A percentile compares a stretch with the other conserved stretches of the same genome.
These are phyloP conservation scores for Metschnikowia aberdeeniae DNA, from an alignment of 805 yeast genomes.

Conservation along the genomic window DNA sequence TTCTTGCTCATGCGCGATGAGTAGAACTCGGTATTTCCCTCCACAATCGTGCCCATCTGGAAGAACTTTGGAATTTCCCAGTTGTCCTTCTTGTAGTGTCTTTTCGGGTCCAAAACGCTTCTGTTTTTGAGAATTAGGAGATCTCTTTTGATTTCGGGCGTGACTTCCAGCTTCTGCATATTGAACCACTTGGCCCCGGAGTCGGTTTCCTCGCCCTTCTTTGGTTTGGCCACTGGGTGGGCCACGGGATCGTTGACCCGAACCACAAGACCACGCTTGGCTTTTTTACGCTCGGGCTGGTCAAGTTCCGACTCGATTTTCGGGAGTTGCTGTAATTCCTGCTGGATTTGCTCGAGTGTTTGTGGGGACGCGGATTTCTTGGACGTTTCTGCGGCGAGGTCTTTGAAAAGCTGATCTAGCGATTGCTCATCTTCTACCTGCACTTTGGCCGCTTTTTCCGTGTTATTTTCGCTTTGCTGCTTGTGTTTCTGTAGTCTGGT, in stretches of 20 bases:
- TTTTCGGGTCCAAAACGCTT: conserved; percentile 88
- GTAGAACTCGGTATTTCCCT: conserved; percentile 76
- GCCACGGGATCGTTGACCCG: conserved; percentile 32
- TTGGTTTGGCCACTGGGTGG: conserved; percentile 4
- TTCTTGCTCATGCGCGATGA: conserved; percentile 61
- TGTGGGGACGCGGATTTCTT: conserved; percentile 5
- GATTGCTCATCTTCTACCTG: conserved; percentile 12
- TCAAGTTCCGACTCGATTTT: conserved; percentile 35
- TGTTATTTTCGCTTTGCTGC: conserved; percentile 24
- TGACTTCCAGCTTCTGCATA: conserved; percentile 18
- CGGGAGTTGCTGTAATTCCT: conserved; percentile 34
- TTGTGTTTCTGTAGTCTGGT: conserved; percentile 2
- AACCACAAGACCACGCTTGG: conserved; percentile 20
- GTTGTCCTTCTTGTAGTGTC: conserved; percentile 86
- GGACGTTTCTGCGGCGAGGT: conserved; percentile 26
- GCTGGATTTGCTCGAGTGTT: conserved; percentile 31
- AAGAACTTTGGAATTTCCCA: conserved; percentile 76
- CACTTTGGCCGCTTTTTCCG: background rate
- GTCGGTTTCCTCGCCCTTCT: conserved; percentile 14
- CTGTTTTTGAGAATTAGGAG: conserved; percentile 76
- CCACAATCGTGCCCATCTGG: conserved; percentile 85
- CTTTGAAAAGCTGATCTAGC: conserved; percentile 30
- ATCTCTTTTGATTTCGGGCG: conserved; percentile 67
- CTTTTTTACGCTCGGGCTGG: conserved; percentile 10
- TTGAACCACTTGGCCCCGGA: conserved; percentile 19